Conservation (phyloP, 768 basidiomycete genomes). For the Peribolospora kevripleyi region DNA sequence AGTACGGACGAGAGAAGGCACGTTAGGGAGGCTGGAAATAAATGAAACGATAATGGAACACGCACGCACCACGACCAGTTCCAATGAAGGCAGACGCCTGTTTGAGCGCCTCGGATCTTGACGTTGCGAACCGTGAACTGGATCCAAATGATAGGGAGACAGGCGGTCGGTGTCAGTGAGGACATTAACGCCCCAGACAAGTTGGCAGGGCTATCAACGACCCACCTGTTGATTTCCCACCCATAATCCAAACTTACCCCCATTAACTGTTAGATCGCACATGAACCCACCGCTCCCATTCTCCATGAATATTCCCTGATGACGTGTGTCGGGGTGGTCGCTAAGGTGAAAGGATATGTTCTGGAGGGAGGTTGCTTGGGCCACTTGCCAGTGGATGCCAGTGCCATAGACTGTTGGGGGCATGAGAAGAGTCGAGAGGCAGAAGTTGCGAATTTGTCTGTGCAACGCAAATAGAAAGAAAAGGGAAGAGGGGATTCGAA, state of each 20-base stretch:
- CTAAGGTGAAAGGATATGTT: constrained; percentile 54
- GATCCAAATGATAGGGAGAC: too few species aligned
- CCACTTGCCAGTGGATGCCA: constrained; percentile 63
- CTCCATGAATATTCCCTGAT: constrained; percentile 50
- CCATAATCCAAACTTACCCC: constrained; percentile 22
- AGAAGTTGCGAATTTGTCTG: constrained; percentile 10
- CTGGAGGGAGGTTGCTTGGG: constrained; percentile 48
- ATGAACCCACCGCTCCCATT: constrained; percentile 24
- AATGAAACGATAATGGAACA: too few species aligned
- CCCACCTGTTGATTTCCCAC: background rate
- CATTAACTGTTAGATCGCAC: constrained; percentile 28
- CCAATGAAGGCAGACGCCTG: constrained; percentile 19
- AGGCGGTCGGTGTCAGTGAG: too few species aligned
- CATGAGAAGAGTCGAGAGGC: constrained; percentile 16
- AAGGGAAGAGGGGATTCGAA: too few species aligned
- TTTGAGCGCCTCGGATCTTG: constrained; percentile 31
- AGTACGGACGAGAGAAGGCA: too few species aligned
- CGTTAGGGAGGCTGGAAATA: too few species aligned
- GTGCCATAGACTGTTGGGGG: constrained; percentile 31
- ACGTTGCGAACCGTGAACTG: constrained; percentile 35
- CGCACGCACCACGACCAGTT: constrained; percentile 1
- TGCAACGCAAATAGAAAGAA: too few species aligned
- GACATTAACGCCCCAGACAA: too few species aligned
- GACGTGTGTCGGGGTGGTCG: constrained; percentile 33
- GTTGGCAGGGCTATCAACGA: background rate